Evolutionary conservation across 2,329 filamentous ascomycete genomes (phyloP), one percentile per base, ranked within the genome.

Genomic region (Ceratocystis albifundus): DNA sequence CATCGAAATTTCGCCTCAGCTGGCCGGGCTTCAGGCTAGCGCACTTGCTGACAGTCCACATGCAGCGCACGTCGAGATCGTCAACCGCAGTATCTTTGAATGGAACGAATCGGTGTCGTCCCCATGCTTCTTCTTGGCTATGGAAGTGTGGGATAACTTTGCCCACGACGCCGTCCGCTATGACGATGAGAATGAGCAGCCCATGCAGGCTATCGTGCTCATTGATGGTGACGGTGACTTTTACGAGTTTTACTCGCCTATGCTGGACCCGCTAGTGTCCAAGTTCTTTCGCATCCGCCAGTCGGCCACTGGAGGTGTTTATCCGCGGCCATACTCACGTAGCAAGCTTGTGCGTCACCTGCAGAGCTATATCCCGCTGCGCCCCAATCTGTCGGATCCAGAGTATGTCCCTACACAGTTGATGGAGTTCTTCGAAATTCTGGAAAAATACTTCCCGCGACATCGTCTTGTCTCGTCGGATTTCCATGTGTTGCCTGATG

Each of bases 111-210:
- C 88, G 70, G 89, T 96, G n/a, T 88, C 90, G 7, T 89, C 88
- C 2, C 94, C 93, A 0, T 97, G 94, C 79, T 99, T 96, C 80
- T 97, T 99, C 80, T 84, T 99, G 53, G 94, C 93, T 57, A 88
- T 99, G 76, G 94, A 99, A 77, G 94, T 99, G 70, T 96, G 96
- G 73, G 94, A 99, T 79, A 99, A 99, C 77, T 97, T 99, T 74
- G 87, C 90, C 45, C 95, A 99, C 78, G 94, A 99, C 77, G 84
- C 87, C 68, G 85, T 99, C 69, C 92, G 95, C 69, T 99, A 97
- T 78, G 55, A 69, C 44, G 65, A 62, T 48, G 68, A 68, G 12
- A 95, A 91, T 10, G 89, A 90, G 74, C 80, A 88, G 70, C 89
- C 93, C 0, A 82, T 96, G 65, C 95, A 99, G 77, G 91, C 90